Conservation (phyloP, 306 rosid genomes). For the Medicago truncatula region DNA sequence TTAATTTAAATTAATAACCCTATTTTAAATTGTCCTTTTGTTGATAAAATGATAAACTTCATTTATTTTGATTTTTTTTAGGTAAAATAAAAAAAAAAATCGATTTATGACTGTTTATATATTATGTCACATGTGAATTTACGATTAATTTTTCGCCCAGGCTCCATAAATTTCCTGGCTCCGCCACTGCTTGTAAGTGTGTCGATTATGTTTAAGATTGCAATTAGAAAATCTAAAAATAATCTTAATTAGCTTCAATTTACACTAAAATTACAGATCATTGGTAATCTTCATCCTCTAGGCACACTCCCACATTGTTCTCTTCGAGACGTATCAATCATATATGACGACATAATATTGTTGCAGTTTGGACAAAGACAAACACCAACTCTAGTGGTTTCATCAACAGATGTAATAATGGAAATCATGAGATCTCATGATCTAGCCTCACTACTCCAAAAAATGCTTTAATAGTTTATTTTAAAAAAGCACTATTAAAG, state of each 20-base stretch:
- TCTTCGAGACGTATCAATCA: slow-evolving; percentile 22
- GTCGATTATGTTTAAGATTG: slow-evolving; percentile 7
- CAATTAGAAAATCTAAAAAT: slow-evolving; percentile 33
- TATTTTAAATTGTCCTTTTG: too few relatives aligned
- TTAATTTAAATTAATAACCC: too few relatives aligned
- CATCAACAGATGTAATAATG: slow-evolving; percentile 33
- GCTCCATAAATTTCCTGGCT: too few relatives aligned
- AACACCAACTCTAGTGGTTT: slow-evolving; percentile 43
- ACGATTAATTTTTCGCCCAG: too few relatives aligned
- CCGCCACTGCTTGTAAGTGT: background rate
- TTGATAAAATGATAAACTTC: too few relatives aligned
- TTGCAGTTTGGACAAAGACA: slow-evolving; percentile 42
- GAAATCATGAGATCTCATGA: slow-evolving; percentile 42
- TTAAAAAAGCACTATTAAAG: too few relatives aligned
- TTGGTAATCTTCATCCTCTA: slow-evolving; percentile 52
- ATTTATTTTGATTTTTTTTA: too few relatives aligned
- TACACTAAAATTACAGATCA: slow-evolving; percentile 49
- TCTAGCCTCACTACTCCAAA: background rate
- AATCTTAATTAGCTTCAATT: slow-evolving; percentile 40
- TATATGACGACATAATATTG: slow-evolving; percentile 40
- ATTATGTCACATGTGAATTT: too few relatives aligned
- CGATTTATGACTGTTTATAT: too few relatives aligned
- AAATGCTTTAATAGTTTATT: too few relatives aligned
- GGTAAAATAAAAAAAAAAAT: too few relatives aligned
- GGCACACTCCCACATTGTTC: slow-evolving; percentile 47